Evolutionary conservation across 768 basidiomycete species (phyloP).

Genomic region (Lactifluus subvellereus): DNA sequence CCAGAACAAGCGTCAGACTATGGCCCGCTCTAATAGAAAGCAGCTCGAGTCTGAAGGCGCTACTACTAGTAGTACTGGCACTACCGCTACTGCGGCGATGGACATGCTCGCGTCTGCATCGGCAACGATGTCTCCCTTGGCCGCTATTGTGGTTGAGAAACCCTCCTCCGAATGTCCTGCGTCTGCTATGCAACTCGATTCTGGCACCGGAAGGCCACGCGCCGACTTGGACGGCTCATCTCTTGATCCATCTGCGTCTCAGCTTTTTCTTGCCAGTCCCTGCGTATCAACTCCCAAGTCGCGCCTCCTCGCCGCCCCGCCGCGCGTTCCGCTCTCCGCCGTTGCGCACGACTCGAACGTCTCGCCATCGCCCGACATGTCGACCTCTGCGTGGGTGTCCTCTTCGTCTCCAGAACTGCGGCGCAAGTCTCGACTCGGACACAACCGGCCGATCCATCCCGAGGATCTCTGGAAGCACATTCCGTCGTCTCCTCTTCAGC

Average conservation of each 20-base stretch:
- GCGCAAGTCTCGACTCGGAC: slow-evolving; percentile 11
- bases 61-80: background rate
- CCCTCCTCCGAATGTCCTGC: background rate
- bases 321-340: slow-evolving; percentile 6
- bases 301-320: background rate
- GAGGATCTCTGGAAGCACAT: slow-evolving; percentile 31
- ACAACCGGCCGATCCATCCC: slow-evolving; percentile 11
- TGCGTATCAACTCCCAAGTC: background rate
- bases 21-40: slow-evolving; percentile 30
- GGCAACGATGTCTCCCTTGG: slow-evolving; percentile 20
- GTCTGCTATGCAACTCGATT: background rate
- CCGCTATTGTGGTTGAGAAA: background rate
- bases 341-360: background rate
- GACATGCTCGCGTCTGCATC: slow-evolving; percentile 21
- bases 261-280: background rate
- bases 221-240: background rate
- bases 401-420: slow-evolving; percentile 13
- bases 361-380: background rate
- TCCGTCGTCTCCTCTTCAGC: slow-evolving; percentile 28
- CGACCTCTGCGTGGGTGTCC: background rate
- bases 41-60: slow-evolving; percentile 20
- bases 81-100: slow-evolving; percentile 5
- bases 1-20: slow-evolving; percentile 70
- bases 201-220: background rate
- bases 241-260: background rate